These are phyloP conservation scores for Iberis pinnata DNA, from an alignment of 345 rosid species.

Conservation along the genomic window DNA sequence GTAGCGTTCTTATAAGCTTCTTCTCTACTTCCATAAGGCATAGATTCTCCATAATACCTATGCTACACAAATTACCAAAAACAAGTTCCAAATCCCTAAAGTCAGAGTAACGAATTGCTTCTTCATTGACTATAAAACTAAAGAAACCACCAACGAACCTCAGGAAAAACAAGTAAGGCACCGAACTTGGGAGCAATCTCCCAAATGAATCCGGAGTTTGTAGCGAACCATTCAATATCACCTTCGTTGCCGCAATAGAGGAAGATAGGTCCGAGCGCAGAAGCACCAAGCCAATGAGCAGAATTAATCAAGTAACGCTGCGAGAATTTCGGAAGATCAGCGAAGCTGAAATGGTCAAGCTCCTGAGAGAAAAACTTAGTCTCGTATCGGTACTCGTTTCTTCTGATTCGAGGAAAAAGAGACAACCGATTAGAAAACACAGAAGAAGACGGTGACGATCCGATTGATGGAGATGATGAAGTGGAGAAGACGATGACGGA, in stretches of 20 bases:
- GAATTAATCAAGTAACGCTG: slow-evolving; percentile 65
- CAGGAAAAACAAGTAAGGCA: slow-evolving; percentile 73
- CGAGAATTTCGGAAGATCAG: slow-evolving; percentile 45
- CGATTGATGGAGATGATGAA: slow-evolving; percentile 7
- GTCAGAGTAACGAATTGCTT: slow-evolving; percentile 4
- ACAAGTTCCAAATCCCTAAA: slow-evolving; percentile 5
- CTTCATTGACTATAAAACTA: not conserved
- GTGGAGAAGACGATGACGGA: slow-evolving; percentile 14
- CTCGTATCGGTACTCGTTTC: slow-evolving; percentile 42
- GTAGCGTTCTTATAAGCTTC: slow-evolving; percentile 66
- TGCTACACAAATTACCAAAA: slow-evolving; percentile 38
- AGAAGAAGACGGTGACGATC: slow-evolving; percentile 18
- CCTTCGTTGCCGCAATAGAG: slow-evolving; percentile 87
- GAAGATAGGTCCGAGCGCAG: slow-evolving; percentile 58
- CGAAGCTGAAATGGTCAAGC: slow-evolving; percentile 82
- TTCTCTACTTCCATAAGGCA: slow-evolving; percentile 61
- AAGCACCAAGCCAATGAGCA: slow-evolving; percentile 60
- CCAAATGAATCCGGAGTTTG: slow-evolving; percentile 71
- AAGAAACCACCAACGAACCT: slow-evolving; percentile 33
- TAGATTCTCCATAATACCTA: slow-evolving; percentile 76
- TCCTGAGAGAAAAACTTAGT: slow-evolving; percentile 51
- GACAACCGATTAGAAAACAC: slow-evolving; percentile 20
- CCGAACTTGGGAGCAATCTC: slow-evolving; percentile 74
- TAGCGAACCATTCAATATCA: slow-evolving; percentile 80
- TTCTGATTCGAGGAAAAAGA: slow-evolving; percentile 43